Percentiles rank a stretch among this genome's conserved stretches.
These are phyloP conservation scores for Arachnomyces sp. DNA, from an alignment of 2,329 filamentous ascomycete species.

Conservation along the genomic window DNA sequence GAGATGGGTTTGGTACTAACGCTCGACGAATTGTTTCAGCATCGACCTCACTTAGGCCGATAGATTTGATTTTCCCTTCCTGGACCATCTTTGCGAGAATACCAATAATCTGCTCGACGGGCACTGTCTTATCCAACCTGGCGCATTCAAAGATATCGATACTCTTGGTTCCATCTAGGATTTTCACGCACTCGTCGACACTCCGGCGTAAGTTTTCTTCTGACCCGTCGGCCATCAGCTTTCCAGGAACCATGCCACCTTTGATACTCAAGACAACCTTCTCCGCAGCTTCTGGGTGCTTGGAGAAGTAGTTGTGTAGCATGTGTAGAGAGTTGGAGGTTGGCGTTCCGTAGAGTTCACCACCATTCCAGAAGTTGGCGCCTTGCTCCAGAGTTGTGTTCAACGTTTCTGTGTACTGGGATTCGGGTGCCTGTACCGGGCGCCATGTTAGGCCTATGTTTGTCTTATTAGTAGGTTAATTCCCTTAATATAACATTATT, in stretches of 20 bases:
- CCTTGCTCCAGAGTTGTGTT: slow-evolving; percentile 41
- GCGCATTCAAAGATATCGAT: slow-evolving; percentile 52
- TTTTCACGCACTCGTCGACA: slow-evolving; percentile 46
- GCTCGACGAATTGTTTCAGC: slow-evolving; percentile 36
- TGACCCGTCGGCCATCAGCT: slow-evolving; percentile 38
- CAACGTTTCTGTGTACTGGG: slow-evolving; percentile 28
- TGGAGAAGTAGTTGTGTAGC: slow-evolving; percentile 20
- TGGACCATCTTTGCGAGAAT: slow-evolving; percentile 23
- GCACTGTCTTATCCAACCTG: slow-evolving; percentile 44
- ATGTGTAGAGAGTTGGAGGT: slow-evolving; percentile 23
- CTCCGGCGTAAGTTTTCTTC: slow-evolving; percentile 45
- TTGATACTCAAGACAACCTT: slow-evolving; percentile 22
- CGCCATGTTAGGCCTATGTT: slow-evolving; percentile 21
- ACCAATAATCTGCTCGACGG: slow-evolving; percentile 38
- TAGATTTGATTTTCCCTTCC: slow-evolving; percentile 30
- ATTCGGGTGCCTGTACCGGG: slow-evolving; percentile 7
- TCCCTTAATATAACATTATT: background rate
- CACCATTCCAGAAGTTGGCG: slow-evolving; percentile 23
- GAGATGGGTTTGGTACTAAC: slow-evolving; percentile 10
- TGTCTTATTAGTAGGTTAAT: background rate
- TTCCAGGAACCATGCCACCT: slow-evolving; percentile 21
- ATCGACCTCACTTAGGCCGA: slow-evolving; percentile 28
- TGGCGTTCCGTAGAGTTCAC: slow-evolving; percentile 29
- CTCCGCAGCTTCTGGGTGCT: slow-evolving; percentile 20
- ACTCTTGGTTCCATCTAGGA: slow-evolving; percentile 44